Conservation (phyloP, 2,329 filamentous ascomycete species). For the Pseudogymnoascus sp. region DNA sequence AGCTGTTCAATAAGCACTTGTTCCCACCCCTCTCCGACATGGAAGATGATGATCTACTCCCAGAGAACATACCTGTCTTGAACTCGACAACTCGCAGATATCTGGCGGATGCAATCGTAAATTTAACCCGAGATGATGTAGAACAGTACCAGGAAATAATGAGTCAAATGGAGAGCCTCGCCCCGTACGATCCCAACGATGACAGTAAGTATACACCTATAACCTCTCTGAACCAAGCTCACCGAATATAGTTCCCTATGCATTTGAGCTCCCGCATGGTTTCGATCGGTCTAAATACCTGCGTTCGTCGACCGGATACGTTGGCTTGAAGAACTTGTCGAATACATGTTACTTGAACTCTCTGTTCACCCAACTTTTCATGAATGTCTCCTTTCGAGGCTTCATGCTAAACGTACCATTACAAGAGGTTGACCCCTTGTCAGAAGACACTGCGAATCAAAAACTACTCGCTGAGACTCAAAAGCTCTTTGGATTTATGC, state of each 20-base stretch:
- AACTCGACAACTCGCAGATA: constrained; percentile 46
- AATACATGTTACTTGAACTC: constrained; percentile 98
- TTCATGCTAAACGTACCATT: constrained; percentile 62
- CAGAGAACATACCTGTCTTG: constrained; percentile 37
- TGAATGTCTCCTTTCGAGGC: constrained; percentile 79
- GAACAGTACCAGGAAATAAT: constrained; percentile 43
- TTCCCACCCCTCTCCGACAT: constrained; percentile 47
- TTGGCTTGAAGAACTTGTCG: constrained; percentile 83
- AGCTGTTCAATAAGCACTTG: constrained; percentile 54
- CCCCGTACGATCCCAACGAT: constrained; percentile 38
- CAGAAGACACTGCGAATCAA: constrained; percentile 48
- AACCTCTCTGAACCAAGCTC: constrained; percentile 14
- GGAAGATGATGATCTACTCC: constrained; percentile 16
- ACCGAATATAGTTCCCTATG: constrained; percentile 40
- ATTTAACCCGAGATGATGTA: constrained; percentile 44
- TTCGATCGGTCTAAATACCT: constrained; percentile 61
- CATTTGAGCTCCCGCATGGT: constrained; percentile 49
- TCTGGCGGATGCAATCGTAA: constrained; percentile 52
- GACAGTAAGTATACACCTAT: constrained; percentile 29
- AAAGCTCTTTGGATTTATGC: constrained; percentile 74
- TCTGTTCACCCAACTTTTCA: constrained; percentile 86
- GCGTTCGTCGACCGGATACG: constrained; percentile 71
- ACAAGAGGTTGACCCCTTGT: constrained; percentile 31
- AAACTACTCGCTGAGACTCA: constrained; percentile 69
- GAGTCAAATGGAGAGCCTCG: constrained; percentile 40